phyloP scores from a whole-genome alignment of 805 yeast genomes.

The Kodamaea kaohsiungensis region DNA sequence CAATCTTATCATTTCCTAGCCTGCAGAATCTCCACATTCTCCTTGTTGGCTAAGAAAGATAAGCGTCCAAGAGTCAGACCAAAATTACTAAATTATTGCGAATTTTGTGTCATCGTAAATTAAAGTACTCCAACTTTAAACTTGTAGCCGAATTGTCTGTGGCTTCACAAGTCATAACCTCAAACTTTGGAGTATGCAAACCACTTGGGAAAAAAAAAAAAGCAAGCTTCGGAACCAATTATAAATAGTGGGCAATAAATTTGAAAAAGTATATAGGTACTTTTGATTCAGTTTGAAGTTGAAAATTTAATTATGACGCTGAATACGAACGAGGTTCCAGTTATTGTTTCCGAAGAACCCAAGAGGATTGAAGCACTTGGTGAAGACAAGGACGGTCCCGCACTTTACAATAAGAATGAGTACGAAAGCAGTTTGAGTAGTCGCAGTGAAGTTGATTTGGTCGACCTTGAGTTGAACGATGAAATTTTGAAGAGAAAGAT shows the following conservation, averaged over 20 bases:
- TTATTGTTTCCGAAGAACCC: neutral
- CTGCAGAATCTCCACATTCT: too few species aligned
- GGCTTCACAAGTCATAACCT: neutral
- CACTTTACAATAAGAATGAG: conserved; percentile 8
- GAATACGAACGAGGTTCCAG: neutral
- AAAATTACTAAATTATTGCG: neutral
- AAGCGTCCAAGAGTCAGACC: neutral
- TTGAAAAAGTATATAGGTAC: neutral
- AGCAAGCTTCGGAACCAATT: neutral
- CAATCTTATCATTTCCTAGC: too few species aligned
- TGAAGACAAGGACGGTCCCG: conserved; percentile 6
- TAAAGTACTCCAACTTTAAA: neutral
- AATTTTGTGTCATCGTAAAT: neutral
- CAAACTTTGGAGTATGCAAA: neutral
- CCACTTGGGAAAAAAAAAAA: neutral
- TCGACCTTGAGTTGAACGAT: conserved; percentile 16
- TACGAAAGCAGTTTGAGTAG: conserved; percentile 8
- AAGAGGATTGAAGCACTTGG: neutral
- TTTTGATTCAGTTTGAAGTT: too few species aligned
- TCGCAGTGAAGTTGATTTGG: conserved; percentile 14
- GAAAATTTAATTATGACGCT: neutral
- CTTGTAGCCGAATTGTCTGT: neutral
- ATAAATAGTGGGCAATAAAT: neutral
- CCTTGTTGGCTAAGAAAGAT: too few species aligned
- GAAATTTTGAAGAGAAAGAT: conserved; percentile 23